A percentile compares a stretch with the other conserved stretches of the same genome.
Evolutionary conservation across 345 rosid species (phyloP).

Genomic region (Laguncularia racemosa): DNA sequence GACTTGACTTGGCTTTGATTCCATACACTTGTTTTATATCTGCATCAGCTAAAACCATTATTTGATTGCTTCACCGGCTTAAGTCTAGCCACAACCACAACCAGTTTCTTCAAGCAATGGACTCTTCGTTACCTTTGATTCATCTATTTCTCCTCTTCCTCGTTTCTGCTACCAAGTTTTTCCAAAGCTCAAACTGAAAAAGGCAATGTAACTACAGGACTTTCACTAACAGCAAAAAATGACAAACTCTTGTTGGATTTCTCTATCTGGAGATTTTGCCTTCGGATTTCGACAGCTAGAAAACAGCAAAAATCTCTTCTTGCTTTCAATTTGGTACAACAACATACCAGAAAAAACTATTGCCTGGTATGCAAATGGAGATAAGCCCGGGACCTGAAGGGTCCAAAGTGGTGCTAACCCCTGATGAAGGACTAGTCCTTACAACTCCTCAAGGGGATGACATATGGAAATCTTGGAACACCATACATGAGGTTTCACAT

Average conservation of each 20-base stretch:
- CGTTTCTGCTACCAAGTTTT: background rate
- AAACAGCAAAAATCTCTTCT: slow-evolving; percentile 7
- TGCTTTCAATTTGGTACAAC: slow-evolving; percentile 27
- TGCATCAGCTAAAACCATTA: too few relatives aligned
- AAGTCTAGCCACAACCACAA: too few relatives aligned
- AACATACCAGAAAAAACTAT: slow-evolving; percentile 18
- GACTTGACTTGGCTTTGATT: too few relatives aligned
- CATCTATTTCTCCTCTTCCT: background rate
- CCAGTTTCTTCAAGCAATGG: too few relatives aligned
- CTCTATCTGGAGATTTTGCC: slow-evolving; percentile 24
- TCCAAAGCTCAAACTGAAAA: background rate
- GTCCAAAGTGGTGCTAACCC: slow-evolving; percentile 21
- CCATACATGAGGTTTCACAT: background rate
- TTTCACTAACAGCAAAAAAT: background rate
- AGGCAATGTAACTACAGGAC: background rate
- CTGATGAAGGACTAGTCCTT: slow-evolving; percentile 13
- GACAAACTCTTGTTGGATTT: slow-evolving; percentile 16
- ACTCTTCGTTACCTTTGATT: too few relatives aligned
- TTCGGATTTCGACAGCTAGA: slow-evolving; percentile 21
- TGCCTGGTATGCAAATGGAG: slow-evolving; percentile 24
- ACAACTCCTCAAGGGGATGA: slow-evolving; percentile 14
- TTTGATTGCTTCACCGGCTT: too few relatives aligned
- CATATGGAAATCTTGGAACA: slow-evolving; percentile 15
- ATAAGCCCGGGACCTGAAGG: slow-evolving; percentile 7
- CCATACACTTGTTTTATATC: too few relatives aligned